These are phyloP conservation scores for Blastomyces percursus DNA, from an alignment of 2,329 filamentous ascomycete species.

Conservation along the genomic window DNA sequence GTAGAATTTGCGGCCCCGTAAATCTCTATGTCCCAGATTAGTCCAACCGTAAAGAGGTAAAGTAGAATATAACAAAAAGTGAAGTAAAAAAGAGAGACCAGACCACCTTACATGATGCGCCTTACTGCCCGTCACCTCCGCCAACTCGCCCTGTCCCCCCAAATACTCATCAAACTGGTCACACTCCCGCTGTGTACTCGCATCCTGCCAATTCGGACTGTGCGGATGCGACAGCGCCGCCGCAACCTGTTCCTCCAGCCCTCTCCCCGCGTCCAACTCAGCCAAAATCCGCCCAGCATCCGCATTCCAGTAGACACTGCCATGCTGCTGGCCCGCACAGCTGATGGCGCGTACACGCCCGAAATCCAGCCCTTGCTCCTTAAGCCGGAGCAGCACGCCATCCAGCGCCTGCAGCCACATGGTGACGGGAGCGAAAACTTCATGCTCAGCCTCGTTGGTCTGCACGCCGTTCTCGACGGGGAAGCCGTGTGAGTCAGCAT, in stretches of 20 bases:
- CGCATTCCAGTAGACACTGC: conserved; percentile 83
- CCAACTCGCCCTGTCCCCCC: conserved; percentile 56
- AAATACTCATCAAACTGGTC: conserved; percentile 71
- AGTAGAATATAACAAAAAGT: not conserved
- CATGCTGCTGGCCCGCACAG: conserved; percentile 93
- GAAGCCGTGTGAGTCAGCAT: conserved; percentile 69
- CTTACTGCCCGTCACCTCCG: conserved; percentile 73
- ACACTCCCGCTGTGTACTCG: conserved; percentile 85
- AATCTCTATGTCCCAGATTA: conserved; percentile 56
- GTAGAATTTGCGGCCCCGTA: conserved; percentile 91
- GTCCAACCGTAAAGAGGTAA: not conserved
- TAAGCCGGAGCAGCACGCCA: conserved; percentile 64
- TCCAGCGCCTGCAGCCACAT: conserved; percentile 93
- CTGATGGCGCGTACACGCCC: conserved; percentile 67
- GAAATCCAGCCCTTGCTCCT: conserved; percentile 60
- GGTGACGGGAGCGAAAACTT: conserved; percentile 85
- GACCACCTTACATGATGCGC: conserved; percentile 71
- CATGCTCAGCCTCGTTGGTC: conserved; percentile 67
- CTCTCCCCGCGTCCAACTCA: conserved; percentile 48
- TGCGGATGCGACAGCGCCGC: conserved; percentile 70
- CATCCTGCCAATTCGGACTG: conserved; percentile 96
- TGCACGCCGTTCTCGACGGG: conserved; percentile 78
- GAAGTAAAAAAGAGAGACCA: not conserved
- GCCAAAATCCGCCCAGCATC: conserved; percentile 56
- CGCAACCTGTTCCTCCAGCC: conserved; percentile 61